phyloP scores from a whole-genome alignment of 352 stramenopile species.

The Globisporangium paroecandrum region DNA sequence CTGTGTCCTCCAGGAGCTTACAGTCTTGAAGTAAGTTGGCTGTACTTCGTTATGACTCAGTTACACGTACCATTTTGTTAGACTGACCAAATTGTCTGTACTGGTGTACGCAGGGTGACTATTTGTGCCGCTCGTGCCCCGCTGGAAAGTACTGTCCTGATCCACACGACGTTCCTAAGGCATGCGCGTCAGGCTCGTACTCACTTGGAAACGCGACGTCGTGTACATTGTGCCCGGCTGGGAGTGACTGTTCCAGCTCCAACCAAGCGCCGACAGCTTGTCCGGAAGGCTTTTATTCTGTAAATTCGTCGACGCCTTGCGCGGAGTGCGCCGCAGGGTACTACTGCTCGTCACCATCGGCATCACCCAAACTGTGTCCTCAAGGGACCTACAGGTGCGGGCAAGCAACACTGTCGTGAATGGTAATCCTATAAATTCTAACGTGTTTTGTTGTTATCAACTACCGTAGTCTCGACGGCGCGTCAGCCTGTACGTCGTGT shows the following conservation, averaged over 20 bases:
- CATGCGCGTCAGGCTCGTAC: constrained; percentile 38
- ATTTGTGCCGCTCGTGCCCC: constrained; percentile 35
- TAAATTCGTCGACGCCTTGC: constrained; percentile 19
- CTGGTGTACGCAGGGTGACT: constrained; percentile 24
- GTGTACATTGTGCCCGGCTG: constrained; percentile 46
- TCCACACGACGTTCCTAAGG: constrained; percentile 15
- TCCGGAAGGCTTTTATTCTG: constrained; percentile 28
- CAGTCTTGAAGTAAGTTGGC: constrained; percentile 31
- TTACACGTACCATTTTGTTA: too few relatives aligned
- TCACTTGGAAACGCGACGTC: constrained; percentile 29
- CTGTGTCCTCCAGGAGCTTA: constrained; percentile 49
- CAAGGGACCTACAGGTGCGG: constrained; percentile 37
- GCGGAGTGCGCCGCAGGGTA: constrained; percentile 31
- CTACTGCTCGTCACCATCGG: constrained; percentile 30
- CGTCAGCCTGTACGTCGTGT: constrained; percentile 40
- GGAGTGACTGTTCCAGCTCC: constrained; percentile 39
- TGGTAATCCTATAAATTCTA: not conserved
- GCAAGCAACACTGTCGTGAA: not conserved
- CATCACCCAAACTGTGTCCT: constrained; percentile 26
- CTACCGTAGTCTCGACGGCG: constrained; percentile 22
- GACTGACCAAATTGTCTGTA: not conserved
- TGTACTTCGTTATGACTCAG: not conserved
- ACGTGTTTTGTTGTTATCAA: constrained; percentile 15
- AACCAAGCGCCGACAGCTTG: constrained; percentile 24
- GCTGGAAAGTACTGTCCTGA: constrained; percentile 35